Percentiles rank a stretch among this genome's conserved stretches.
phyloP scores from a whole-genome alignment of 2,329 filamentous ascomycete species.

The Capronia epimyces region DNA sequence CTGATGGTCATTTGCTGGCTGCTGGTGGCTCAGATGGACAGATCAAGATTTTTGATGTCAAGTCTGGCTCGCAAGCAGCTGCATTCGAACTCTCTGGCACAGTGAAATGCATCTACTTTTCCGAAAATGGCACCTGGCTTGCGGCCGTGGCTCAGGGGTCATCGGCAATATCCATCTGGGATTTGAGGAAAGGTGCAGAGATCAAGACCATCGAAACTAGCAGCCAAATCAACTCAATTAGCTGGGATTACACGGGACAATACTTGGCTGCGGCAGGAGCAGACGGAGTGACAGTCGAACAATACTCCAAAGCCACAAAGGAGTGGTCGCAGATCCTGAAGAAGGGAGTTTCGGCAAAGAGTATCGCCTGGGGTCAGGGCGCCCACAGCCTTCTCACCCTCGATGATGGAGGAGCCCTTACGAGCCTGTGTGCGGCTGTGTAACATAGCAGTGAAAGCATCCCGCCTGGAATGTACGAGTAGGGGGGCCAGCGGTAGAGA shows the following conservation, averaged over 20 bases:
- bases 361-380: slow-evolving; percentile 69
- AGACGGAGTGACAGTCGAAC: slow-evolving; percentile 76
- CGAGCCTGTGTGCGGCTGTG: slow-evolving; percentile 28
- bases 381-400: slow-evolving; percentile 71
- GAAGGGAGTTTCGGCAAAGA: slow-evolving; percentile 66
- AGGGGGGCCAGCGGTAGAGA: neutral
- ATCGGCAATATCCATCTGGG: slow-evolving; percentile 77
- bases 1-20: slow-evolving; percentile 90
- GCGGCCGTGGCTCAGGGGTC: slow-evolving; percentile 74
- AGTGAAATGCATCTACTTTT: slow-evolving; percentile 74
- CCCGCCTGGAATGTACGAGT: slow-evolving; percentile 4
- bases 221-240: slow-evolving; percentile 62
- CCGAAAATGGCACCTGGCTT: slow-evolving; percentile 95
- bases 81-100: slow-evolving; percentile 61
- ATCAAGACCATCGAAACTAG: slow-evolving; percentile 84
- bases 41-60: slow-evolving; percentile 85
- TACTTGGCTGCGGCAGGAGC: slow-evolving; percentile 79
- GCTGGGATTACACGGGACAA: slow-evolving; percentile 94
- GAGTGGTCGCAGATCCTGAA: slow-evolving; percentile 81
- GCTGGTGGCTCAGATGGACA: slow-evolving; percentile 73
- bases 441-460: neutral
- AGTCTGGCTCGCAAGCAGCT: slow-evolving; percentile 69
- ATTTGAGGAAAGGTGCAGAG: slow-evolving; percentile 76
- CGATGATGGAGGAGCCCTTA: slow-evolving; percentile 68
- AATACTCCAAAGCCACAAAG: slow-evolving; percentile 83